Percentiles rank a stretch among this genome's conserved stretches.
Conservation (phyloP, 2,329 filamentous ascomycete species). For the Xylogone sp. region DNA sequence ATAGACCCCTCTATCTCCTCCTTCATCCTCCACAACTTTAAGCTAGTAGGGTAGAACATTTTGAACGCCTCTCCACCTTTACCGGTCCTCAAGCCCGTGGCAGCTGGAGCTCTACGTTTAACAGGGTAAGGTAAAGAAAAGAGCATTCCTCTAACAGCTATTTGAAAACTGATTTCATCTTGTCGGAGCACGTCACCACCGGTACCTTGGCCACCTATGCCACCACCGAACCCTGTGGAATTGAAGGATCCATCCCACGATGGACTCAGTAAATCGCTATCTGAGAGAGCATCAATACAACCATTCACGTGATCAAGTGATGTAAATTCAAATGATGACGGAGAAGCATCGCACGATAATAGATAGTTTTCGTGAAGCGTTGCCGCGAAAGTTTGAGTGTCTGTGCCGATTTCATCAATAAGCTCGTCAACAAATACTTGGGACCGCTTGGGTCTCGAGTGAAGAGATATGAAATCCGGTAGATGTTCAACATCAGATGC, state of each 20-base stretch:
- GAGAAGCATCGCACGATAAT: constrained; percentile 68
- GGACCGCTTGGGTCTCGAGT: constrained; percentile 57
- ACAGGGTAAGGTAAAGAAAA: constrained; percentile 86
- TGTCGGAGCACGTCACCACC: constrained; percentile 76
- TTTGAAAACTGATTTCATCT: constrained; percentile 91
- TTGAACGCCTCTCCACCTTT: constrained; percentile 64
- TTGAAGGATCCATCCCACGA: constrained; percentile 68
- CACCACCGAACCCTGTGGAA: constrained; percentile 48
- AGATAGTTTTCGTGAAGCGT: constrained; percentile 93
- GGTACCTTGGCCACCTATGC: constrained; percentile 45
- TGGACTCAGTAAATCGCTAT: constrained; percentile 79
- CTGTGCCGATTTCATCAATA: constrained; percentile 91
- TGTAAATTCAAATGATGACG: constrained; percentile 46
- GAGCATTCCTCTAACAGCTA: constrained; percentile 80
- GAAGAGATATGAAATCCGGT: constrained; percentile 54
- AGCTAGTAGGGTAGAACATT: constrained; percentile 87
- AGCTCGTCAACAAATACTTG: constrained; percentile 69
- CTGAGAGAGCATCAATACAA: constrained; percentile 84
- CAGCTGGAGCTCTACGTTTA: constrained; percentile 54
- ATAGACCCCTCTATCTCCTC: constrained; percentile 78
- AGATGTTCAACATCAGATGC: constrained; percentile 48
- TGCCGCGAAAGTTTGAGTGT: constrained; percentile 84
- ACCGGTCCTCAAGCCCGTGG: constrained; percentile 21
- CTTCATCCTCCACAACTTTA: constrained; percentile 77
- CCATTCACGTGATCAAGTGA: constrained; percentile 76